Conservation (phyloP, 306 rosid genomes). For the Betula pendula region DNA sequence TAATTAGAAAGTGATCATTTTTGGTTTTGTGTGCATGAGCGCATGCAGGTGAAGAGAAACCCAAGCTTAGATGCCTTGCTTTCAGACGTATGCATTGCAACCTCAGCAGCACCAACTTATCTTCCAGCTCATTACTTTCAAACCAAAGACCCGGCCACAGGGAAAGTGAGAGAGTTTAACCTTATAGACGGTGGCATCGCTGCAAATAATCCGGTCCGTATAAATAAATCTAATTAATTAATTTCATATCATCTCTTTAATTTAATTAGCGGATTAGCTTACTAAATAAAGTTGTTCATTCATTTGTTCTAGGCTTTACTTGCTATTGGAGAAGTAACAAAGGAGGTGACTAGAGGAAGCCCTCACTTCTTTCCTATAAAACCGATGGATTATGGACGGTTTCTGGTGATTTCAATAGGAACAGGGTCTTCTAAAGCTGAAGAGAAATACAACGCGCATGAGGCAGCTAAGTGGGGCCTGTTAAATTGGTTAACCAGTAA, state of each 20-base stretch:
- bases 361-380: not conserved
- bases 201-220: not conserved
- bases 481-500: not conserved
- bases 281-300: not conserved
- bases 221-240: too few species aligned
- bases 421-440: not conserved
- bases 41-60: not conserved
- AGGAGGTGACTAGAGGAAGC: not conserved
- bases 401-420: not conserved
- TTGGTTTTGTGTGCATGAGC: too few species aligned
- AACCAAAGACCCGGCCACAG: not conserved
- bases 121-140: conserved; percentile 20
- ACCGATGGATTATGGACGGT: not conserved
- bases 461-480: not conserved
- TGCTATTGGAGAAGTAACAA: conserved; percentile 1
- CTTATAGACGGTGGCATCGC: conserved; percentile 11
- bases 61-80: not conserved
- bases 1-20: too few species aligned
- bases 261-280: too few species aligned
- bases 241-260: too few species aligned
- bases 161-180: conserved; percentile 17
- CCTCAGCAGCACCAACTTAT: conserved; percentile 21
- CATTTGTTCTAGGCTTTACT: not conserved
- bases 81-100: conserved; percentile 9
- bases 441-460: not conserved